Conservation (phyloP, 345 rosid species). For the Sonneratia alba region DNA sequence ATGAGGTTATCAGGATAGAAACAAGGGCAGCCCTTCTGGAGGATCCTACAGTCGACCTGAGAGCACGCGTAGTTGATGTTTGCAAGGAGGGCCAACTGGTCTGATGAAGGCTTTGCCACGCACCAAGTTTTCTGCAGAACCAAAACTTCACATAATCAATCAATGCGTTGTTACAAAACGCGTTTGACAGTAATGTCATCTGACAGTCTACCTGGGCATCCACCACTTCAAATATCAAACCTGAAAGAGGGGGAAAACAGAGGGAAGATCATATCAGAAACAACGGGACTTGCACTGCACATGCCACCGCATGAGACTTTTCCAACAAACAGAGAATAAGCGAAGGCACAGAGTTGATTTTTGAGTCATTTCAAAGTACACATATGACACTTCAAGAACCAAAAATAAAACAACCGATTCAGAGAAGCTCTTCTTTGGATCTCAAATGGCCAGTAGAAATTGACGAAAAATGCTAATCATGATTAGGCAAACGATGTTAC, state of each 20-base stretch:
- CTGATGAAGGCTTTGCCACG: conserved; percentile 66
- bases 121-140: conserved; percentile 51
- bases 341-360: neutral
- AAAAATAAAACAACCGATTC: neutral
- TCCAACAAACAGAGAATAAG: neutral
- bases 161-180: neutral
- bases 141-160: neutral
- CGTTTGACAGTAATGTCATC: neutral
- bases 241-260: conserved; percentile 13
- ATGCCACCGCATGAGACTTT: neutral
- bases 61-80: conserved; percentile 55
- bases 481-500: too few species aligned
- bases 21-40: conserved; percentile 44
- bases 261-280: neutral
- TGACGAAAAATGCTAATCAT: too few species aligned
- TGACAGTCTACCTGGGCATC: conserved; percentile 32
- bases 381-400: neutral
- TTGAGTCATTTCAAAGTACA: neutral
- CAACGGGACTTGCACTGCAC: neutral
- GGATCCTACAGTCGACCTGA: conserved; percentile 40
- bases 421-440: neutral
- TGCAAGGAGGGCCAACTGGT: conserved; percentile 32
- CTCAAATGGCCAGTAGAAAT: neutral
- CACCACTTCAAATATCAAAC: conserved; percentile 18
- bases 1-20: conserved; percentile 36